Base-by-base conservation (phyloP, 768 basidiomycete genomes). In the Dioszegia aurantiaca region DNA sequence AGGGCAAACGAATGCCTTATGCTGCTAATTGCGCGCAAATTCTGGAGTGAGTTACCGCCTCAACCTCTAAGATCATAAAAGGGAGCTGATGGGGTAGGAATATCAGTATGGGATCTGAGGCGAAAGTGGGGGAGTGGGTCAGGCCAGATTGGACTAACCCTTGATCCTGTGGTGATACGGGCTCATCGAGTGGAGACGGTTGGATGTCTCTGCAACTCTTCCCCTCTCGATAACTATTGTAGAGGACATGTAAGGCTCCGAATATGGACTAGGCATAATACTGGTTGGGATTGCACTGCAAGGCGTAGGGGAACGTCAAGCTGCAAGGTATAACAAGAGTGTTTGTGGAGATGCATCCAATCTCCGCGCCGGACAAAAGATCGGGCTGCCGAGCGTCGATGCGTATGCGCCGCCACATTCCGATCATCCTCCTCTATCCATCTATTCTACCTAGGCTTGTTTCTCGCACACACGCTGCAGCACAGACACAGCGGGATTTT, bases 41-140 rank as follows among this genome's bases (percentile, higher is more conserved):
- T 11, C 26, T 54, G 31, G 59, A 60, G 54, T 55, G 39, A 49
- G 53, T 33, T n/a, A n/a, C n/a, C n/a, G n/a, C n/a, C n/a, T n/a
- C n/a, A n/a, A n/a, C n/a, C n/a, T n/a, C n/a, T 51, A 11, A 36
- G 31, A n/a, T 27, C 41, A 24, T n/a, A 9, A 19, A 16, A 16
- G 9, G 2, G 42, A 26, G 11, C 12, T 16, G 23, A 30, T 16
- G 41, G 3, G 17, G 1, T n/a, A 55, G 54, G 42, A 60, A 60
- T 40, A 36, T 19, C 21, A 59, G 42, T 26, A 23, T 48, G 27
- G 59, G 59, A 26, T 41, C 12, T 16, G 54, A 45, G 12, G 28
- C 12, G 14, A 43, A 43, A n/a, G 54, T 55, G 16, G 54, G 54
- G 19, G 54, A 55, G 26, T 55, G 33, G 26, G 41, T 24, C 5